Evolutionary conservation across 805 yeast species (phyloP).

Genomic region (Ascoidea tarda): DNA sequence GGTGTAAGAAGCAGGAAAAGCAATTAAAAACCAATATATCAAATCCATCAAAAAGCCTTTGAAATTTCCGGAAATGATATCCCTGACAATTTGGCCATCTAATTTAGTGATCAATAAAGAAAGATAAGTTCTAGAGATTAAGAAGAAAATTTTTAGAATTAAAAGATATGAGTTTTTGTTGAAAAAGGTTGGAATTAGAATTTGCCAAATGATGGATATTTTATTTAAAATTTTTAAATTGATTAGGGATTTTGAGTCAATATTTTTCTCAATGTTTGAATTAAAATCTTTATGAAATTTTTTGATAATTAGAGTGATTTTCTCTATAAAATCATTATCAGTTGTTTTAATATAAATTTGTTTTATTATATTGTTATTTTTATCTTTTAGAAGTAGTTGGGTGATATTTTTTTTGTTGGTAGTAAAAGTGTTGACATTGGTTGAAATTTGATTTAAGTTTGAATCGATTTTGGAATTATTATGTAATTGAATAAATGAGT

Average conservation of each 20-base stretch:
- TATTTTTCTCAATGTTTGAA: not conserved
- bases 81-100: conserved; percentile 87
- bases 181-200: conserved; percentile 62
- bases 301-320: conserved; percentile 7
- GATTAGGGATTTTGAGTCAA: conserved; percentile 9
- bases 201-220: conserved; percentile 61
- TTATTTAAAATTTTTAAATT: conserved; percentile 62
- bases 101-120: conserved; percentile 74
- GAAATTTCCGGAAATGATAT: conserved; percentile 72
- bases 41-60: conserved; percentile 63
- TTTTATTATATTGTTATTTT: conserved; percentile 7
- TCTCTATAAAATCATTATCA: conserved; percentile 7
- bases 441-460: too few relatives aligned
- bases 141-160: conserved; percentile 56
- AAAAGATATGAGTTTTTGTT: conserved; percentile 56
- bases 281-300: conserved; percentile 4
- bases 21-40: conserved; percentile 77
- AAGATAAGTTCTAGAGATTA: conserved; percentile 75
- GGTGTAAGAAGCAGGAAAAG: conserved; percentile 87
- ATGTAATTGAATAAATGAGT: too few relatives aligned
- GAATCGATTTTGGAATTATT: too few relatives aligned
- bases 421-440: not conserved
- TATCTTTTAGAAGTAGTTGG: not conserved
- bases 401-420: not conserved
- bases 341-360: conserved; percentile 8